These are phyloP conservation scores for Cornus kousa DNA, from an alignment of 148 eudicot species.

Conservation along the genomic window DNA sequence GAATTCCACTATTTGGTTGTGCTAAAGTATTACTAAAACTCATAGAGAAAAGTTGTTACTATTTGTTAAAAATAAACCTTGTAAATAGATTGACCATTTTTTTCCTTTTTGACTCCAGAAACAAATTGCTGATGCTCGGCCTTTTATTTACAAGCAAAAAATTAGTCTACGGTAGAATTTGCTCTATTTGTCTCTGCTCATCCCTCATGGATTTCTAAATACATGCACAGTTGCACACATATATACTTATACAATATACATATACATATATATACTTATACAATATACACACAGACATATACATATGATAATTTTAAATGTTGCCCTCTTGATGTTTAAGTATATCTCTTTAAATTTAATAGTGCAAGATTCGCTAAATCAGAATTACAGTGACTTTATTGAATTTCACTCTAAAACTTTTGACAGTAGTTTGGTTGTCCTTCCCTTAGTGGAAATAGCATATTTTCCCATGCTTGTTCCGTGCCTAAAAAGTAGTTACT, in stretches of 20 bases:
- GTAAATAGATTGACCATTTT: too few species aligned
- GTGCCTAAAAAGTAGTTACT: not conserved
- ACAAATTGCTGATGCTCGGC: not conserved
- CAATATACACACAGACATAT: not conserved
- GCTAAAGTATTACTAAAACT: too few species aligned
- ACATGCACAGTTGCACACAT: not conserved
- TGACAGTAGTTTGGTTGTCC: not conserved
- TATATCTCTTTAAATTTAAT: not conserved
- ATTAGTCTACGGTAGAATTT: not conserved
- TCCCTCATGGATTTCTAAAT: not conserved
- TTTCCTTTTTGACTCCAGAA: too few species aligned
- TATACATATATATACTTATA: not conserved
- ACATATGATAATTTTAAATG: not conserved
- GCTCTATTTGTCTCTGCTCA: not conserved
- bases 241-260: not conserved
- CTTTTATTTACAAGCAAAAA: not conserved
- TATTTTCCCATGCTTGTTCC: not conserved
- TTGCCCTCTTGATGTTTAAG: not conserved
- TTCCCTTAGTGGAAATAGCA: not conserved
- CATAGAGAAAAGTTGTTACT: too few species aligned
- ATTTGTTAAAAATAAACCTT: too few species aligned
- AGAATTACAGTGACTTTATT: too few species aligned
- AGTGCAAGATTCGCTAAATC: not conserved
- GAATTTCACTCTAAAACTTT: not conserved
- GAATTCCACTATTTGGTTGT: too few species aligned